Base-by-base conservation (phyloP, 2,329 filamentous ascomycete genomes). In the Aspergillus sp. region DNA sequence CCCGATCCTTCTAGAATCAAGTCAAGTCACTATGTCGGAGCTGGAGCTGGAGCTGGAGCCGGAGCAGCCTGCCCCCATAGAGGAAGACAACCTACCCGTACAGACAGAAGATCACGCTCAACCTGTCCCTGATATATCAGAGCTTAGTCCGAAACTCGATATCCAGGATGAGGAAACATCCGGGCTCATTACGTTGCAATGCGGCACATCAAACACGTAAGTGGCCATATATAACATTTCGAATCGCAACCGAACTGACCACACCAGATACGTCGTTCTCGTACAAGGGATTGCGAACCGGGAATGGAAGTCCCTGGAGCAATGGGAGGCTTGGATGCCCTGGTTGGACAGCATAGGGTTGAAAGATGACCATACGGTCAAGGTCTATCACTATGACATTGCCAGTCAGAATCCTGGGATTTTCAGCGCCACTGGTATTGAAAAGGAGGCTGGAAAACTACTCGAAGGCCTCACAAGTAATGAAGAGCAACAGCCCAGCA, bases 121-220 rank as follows among this genome's bases (percentile, higher is more conserved):
- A 19, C 2, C 39, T 7, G 17, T 7, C 6, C 14, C 8, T 2
- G 17, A 21, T 41, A 4, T 9, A 9, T 3, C 3, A 6, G 39
- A 17, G n/a, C 2, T 3, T 4, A 1, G 0, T 17, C 19, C n/a
- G 5, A 17, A 17, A 1, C n/a, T 17, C 0, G 17, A 41, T 41
- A 9, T 41, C 14, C 24, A 1, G 24, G 24, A 27, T 27, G 24
- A 27, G 1, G 14, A 41, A 7, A 14, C 39, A 41, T 41, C 39
- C 8, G 39, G 19, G 19, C 39, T 41, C n/a, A 19, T 41, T 9
- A 41, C 39, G 8, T 1, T 41, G n/a, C 6, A 12, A 8, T 0
- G 21, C 1, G 41, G 17, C 8, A 23, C 9, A 2, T 44, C n/a
- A 0, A 44, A 21, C 9, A 23, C n/a, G 41, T 23, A 21, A 4